Conservation (phyloP, 2,329 filamentous ascomycete genomes). For the Phaeomoniella chlamydospora region DNA sequence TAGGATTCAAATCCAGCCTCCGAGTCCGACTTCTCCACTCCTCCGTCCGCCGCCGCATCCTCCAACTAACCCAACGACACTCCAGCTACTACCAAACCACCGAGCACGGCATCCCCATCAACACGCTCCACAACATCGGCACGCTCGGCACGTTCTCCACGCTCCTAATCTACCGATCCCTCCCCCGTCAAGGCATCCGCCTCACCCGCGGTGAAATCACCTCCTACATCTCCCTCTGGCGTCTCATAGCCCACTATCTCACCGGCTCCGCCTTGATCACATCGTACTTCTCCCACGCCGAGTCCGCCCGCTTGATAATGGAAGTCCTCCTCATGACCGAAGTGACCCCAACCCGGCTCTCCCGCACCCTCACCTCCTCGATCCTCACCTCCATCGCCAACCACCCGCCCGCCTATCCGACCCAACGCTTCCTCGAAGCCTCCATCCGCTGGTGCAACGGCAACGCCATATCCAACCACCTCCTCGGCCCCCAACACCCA, state of each 20-base stretch:
- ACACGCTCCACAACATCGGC: slow-evolving; percentile 58
- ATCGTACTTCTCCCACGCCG: slow-evolving; percentile 41
- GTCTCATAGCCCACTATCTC: slow-evolving; percentile 57
- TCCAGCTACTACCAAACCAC: slow-evolving; percentile 49
- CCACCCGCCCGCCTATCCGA: slow-evolving; percentile 51
- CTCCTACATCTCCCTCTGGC: slow-evolving; percentile 64
- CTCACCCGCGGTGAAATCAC: slow-evolving; percentile 45
- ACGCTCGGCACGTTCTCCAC: slow-evolving; percentile 60
- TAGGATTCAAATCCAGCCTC: slow-evolving; percentile 49
- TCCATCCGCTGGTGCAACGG: slow-evolving; percentile 59
- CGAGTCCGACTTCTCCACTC: slow-evolving; percentile 57
- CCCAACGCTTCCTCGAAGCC: slow-evolving; percentile 52
- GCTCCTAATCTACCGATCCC: slow-evolving; percentile 50
- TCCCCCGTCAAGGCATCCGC: slow-evolving; percentile 60
- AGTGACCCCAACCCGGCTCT: slow-evolving; percentile 48
- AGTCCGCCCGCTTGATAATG: slow-evolving; percentile 46
- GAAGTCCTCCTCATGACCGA: slow-evolving; percentile 54
- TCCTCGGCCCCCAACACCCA: slow-evolving; percentile 43
- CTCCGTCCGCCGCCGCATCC: slow-evolving; percentile 49
- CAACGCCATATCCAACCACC: slow-evolving; percentile 42
- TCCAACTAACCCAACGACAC: slow-evolving; percentile 39
- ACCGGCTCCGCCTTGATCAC: slow-evolving; percentile 58
- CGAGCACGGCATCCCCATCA: slow-evolving; percentile 52
- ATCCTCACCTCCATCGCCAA: slow-evolving; percentile 55
- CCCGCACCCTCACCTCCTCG: slow-evolving; percentile 55